Conservation (phyloP, 148 eudicot genomes). For the Nepenthes gracilis region DNA sequence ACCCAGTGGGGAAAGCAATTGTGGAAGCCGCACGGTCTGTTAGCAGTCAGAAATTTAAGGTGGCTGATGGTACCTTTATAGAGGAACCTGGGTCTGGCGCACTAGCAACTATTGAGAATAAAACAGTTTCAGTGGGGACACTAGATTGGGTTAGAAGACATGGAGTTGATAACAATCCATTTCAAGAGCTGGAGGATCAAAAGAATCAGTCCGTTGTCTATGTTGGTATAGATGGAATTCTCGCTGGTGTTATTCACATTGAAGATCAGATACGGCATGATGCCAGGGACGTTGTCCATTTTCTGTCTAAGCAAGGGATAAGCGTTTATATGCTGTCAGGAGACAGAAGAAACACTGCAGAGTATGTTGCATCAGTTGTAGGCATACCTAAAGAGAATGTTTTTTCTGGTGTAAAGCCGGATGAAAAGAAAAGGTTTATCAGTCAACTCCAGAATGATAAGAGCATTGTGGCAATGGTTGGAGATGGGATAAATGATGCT, state of each 20-base stretch:
- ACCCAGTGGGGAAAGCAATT: conserved; percentile 97
- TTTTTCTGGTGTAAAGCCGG: conserved; percentile 71
- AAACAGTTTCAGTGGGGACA: conserved; percentile 74
- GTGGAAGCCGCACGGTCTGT: conserved; percentile 65
- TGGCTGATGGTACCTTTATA: conserved; percentile 63
- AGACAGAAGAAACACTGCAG: conserved; percentile 78
- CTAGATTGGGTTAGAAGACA: conserved; percentile 89
- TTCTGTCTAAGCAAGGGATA: conserved; percentile 58
- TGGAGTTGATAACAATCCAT: conserved; percentile 42
- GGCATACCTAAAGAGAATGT: conserved; percentile 79
- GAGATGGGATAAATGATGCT: conserved; percentile 97
- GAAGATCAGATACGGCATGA: conserved; percentile 98
- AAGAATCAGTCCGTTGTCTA: conserved; percentile 78
- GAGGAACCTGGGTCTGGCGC: conserved; percentile 99
- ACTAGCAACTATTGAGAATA: conserved; percentile 54
- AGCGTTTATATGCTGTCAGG: conserved; percentile 83
- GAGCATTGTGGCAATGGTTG: conserved; percentile 94
- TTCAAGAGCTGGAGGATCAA: conserved; percentile 58
- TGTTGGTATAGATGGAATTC: conserved; percentile 72
- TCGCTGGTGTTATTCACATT: conserved; percentile 75
- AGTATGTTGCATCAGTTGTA: conserved; percentile 81
- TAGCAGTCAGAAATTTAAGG: conserved; percentile 43
- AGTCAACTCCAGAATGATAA: conserved; percentile 57
- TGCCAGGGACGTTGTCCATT: conserved; percentile 68
- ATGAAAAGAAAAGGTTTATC: conserved; percentile 62